Evolutionary conservation across 2,329 filamentous ascomycete species (phyloP), one percentile per base, ranked within the genome.

Genomic region (Colletotrichum sp.): DNA sequence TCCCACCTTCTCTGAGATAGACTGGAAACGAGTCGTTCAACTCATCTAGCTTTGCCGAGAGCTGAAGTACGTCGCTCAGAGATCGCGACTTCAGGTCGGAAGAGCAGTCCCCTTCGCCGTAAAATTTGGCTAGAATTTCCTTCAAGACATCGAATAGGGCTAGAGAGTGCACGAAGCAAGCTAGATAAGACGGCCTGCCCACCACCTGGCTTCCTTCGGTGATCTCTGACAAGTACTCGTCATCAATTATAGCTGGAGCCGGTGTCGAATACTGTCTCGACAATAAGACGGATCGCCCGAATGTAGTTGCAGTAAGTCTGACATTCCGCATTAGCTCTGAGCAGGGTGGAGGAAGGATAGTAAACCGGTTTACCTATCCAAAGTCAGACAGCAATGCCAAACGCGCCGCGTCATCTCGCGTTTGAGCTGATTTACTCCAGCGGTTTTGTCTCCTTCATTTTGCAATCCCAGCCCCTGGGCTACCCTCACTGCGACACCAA

Each of bases 381-480:
- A 48, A 13, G 76, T 76, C 6, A 82, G 55, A 75, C 82, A 83
- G 48, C 65, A 78, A 55, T 81, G 77, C 83, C 82, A 84, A 13
- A 83, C 78, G 30, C 82, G 78, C 1, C 80, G 74, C 32, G 78
- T 79, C 72, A 82, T 83, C 72, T 84, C 82, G 2, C 77, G 77
- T 13, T 78, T 76, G 8, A 81, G 60, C 60, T 84, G 83, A 16
- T 61, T 77, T 2, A 2, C 24, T 24, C 6, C 18, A 55, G 18
- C 15, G 16, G 16, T 6, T 15, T 5, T 57, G 5, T 36, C 78
- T 8, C 75, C 38, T 48, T 82, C 80, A 5, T 57, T n/a, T 55
- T 75, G 72, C 13, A 84, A 58, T 0, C 82, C 81, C 4, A 84
- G 67, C 6, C 79, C 79, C 55, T 82, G 79, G 10, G 82, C 82